A percentile compares a stretch with the other conserved stretches of the same genome.
Conservation (phyloP, 2,329 filamentous ascomycete species). For the Aureobasidium musti region DNA sequence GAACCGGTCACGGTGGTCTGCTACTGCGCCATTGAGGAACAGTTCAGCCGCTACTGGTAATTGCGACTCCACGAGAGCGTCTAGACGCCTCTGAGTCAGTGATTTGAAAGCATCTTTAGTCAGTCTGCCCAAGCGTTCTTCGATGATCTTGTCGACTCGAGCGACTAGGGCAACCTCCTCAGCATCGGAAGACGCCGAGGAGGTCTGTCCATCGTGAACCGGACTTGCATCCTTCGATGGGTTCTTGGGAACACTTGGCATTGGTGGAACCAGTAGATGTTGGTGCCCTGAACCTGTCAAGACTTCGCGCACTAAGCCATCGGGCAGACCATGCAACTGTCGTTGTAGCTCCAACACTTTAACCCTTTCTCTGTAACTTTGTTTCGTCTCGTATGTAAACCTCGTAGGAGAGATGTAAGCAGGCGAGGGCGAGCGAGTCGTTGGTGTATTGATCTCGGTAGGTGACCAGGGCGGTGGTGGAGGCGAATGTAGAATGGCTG, state of each 20-base stretch:
- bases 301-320: not conserved
- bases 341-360: not conserved
- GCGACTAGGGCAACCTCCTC: not conserved
- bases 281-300: not conserved
- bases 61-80: constrained; percentile 7
- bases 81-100: not conserved
- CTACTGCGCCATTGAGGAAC: constrained; percentile 10
- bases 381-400: not conserved
- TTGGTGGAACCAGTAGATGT: not conserved
- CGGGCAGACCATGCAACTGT: constrained; percentile 8
- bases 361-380: not conserved
- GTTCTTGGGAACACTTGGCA: not conserved
- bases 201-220: not conserved
- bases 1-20: constrained; percentile 7
- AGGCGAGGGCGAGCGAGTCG: constrained; percentile 1
- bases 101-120: constrained; percentile 13
- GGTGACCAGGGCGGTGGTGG: constrained; percentile 11
- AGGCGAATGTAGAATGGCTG: not conserved
- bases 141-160: constrained; percentile 5
- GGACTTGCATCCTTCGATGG: not conserved
- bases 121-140: not conserved
- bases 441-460: constrained; percentile 14
- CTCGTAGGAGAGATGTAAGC: not conserved
- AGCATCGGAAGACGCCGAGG: not conserved
- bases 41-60: constrained; percentile 7